These are phyloP conservation scores for Exophiala calicioides DNA, from an alignment of 2,329 filamentous ascomycete genomes.

Conservation along the genomic window DNA sequence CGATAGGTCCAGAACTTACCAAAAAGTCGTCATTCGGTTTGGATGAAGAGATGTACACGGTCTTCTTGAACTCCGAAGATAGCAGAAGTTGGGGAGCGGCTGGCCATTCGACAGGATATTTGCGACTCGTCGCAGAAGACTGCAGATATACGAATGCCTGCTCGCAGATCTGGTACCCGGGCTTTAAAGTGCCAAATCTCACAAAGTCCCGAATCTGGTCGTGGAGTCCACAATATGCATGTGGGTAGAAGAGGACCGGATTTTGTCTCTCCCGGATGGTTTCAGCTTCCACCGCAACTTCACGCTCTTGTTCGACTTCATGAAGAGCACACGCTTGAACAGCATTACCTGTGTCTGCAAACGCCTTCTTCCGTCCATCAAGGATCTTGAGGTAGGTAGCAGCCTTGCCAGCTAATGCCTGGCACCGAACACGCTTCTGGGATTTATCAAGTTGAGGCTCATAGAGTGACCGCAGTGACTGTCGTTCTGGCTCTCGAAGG, in stretches of 20 bases:
- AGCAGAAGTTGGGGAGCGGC: conserved; percentile 42
- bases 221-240: conserved; percentile 46
- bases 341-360: conserved; percentile 33
- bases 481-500: conserved; percentile 59
- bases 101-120: conserved; percentile 7
- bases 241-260: conserved; percentile 45
- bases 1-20: background rate
- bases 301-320: conserved; percentile 68
- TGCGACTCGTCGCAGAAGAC: conserved; percentile 37
- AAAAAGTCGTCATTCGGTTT: conserved; percentile 49
- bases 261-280: conserved; percentile 58
- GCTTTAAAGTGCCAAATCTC: conserved; percentile 33
- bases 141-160: conserved; percentile 6
- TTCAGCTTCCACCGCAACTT: conserved; percentile 63
- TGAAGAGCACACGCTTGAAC: conserved; percentile 43
- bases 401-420: conserved; percentile 23
- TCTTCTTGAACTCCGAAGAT: conserved; percentile 54
- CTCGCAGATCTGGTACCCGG: conserved; percentile 4
- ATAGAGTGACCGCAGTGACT: conserved; percentile 56
- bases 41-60: conserved; percentile 37
- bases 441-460: conserved; percentile 36
- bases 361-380: conserved; percentile 27
- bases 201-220: conserved; percentile 48
- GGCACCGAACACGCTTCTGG: conserved; percentile 1
- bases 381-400: conserved; percentile 24